These are phyloP conservation scores for Pichia membranifaciens DNA, from an alignment of 805 yeast species.

Conservation along the genomic window DNA sequence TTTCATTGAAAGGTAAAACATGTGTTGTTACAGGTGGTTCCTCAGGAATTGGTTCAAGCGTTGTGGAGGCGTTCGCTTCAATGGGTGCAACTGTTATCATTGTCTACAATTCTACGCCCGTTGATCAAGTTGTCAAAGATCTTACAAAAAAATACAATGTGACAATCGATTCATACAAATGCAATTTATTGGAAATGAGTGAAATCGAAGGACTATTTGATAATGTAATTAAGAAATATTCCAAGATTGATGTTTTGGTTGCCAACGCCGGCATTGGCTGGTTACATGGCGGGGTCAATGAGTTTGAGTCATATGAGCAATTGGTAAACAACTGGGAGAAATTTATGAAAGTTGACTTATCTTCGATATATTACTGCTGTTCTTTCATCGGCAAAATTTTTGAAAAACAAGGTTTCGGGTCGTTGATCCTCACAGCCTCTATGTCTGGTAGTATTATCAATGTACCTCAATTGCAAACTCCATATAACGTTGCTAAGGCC, in stretches of 20 bases:
- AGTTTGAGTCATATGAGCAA: slow-evolving; percentile 34
- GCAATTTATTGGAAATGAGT: slow-evolving; percentile 29
- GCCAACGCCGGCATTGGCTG: slow-evolving; percentile 64
- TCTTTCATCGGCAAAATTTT: slow-evolving; percentile 68
- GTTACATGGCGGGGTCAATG: slow-evolving; percentile 57
- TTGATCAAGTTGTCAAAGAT: slow-evolving; percentile 11
- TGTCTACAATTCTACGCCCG: slow-evolving; percentile 28
- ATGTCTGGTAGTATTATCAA: slow-evolving; percentile 87
- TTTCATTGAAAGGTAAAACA: slow-evolving; percentile 36
- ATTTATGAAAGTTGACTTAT: slow-evolving; percentile 68
- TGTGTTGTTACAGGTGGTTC: slow-evolving; percentile 52
- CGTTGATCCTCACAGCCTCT: slow-evolving; percentile 79
- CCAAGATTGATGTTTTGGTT: slow-evolving; percentile 37
- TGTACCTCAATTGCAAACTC: slow-evolving; percentile 81
- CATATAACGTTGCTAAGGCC: slow-evolving; percentile 84
- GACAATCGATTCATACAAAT: slow-evolving; percentile 21
- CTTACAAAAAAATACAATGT: slow-evolving; percentile 14
- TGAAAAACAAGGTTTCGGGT: slow-evolving; percentile 67
- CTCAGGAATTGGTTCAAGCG: slow-evolving; percentile 51
- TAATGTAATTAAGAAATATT: slow-evolving; percentile 30
- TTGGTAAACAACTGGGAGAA: slow-evolving; percentile 59
- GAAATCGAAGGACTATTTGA: slow-evolving; percentile 28
- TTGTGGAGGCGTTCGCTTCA: slow-evolving; percentile 46
- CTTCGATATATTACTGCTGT: slow-evolving; percentile 77
- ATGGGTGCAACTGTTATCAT: slow-evolving; percentile 42